Evolutionary conservation across 768 basidiomycete genomes (phyloP), one percentile per base, ranked within the genome.

Genomic region (Crepidotus variabilis): DNA sequence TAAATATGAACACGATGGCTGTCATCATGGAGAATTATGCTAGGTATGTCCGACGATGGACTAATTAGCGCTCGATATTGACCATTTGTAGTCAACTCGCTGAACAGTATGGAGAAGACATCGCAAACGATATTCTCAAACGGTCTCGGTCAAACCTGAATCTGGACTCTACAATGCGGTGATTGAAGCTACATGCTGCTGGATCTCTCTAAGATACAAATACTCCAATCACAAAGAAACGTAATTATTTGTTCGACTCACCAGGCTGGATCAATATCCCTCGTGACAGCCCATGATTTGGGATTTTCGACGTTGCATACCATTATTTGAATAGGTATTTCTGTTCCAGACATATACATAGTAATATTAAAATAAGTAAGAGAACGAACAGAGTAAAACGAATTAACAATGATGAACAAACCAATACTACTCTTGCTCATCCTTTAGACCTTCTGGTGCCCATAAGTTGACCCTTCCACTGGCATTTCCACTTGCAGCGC

Each of bases 21-120:
- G 80, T 87, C 22, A 88, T 94, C 66, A 86, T 92, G 87, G 90
- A 93, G 55, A 84, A 84, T 55, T 92, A 90, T 66, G 88, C 88
- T 9, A 84, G 76, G 89, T 90, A 54, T 32, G 78, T 74, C 9
- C 49, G 50, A 36, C 34, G 52, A 34, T 52, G 22, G n/a, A n/a
- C 9, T 24, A 24, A 51, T 52, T 23, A 52, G 16, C 32, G 24
- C 28, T 21, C 14, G 22, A 23, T 22, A 52, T 39, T 56, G 33
- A 28, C 34, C 50, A 47, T 52, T 9, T 36, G 20, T 63, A 88
- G 86, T 55, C 84, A 86, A 75, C 75, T 88, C 47, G 85, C 85
- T 1, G 85, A 85, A 57, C 80, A 85, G 61, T 88, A 88, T 61
- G 87, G 87, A 3, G 73, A 75, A 21, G 80, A 80, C 47, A 76